Evolutionary conservation across 2,329 filamentous ascomycete genomes (phyloP).

Genomic region (Fusarium succisae): DNA sequence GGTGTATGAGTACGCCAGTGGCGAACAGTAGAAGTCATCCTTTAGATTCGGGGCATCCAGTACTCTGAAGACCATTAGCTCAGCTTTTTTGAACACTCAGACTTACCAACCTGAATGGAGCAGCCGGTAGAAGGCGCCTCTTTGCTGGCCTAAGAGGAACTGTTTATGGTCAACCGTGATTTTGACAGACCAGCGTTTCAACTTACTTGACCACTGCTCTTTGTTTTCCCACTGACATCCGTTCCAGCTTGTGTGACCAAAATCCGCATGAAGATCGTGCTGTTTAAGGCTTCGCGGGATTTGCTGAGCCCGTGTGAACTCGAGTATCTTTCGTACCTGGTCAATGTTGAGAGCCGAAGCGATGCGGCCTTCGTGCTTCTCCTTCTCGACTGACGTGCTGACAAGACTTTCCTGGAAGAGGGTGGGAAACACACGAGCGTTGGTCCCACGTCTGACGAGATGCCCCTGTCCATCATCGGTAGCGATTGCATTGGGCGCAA

Average conservation of each 20-base stretch:
- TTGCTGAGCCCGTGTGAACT: conserved; percentile 51
- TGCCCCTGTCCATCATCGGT: conserved; percentile 71
- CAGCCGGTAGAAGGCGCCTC: conserved; percentile 66
- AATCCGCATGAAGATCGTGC: neutral
- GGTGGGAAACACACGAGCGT: conserved; percentile 72
- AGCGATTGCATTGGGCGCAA: conserved; percentile 63
- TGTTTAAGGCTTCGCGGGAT: conserved; percentile 5
- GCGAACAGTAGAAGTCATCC: conserved; percentile 95
- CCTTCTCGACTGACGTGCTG: conserved; percentile 66
- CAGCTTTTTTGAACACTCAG: no score
- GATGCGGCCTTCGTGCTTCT: conserved; percentile 77
- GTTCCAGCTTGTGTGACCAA: conserved; percentile 39
- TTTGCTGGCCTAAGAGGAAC: conserved; percentile 20
- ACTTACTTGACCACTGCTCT: conserved; percentile 22
- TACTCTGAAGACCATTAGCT: conserved; percentile 64
- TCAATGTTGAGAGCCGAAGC: conserved; percentile 86
- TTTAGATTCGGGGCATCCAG: conserved; percentile 89
- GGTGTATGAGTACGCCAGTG: conserved; percentile 83
- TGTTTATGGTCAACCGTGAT: conserved; percentile 18
- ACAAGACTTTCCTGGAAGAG: conserved; percentile 55
- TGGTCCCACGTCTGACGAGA: conserved; percentile 74
- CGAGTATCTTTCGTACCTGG: conserved; percentile 71
- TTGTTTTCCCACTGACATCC: conserved; percentile 39
- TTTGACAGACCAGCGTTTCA: neutral
- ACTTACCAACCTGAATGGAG: conserved; percentile 78